Evolutionary conservation across 345 rosid genomes (phyloP).

Genomic region (Fremontodendron californicum): DNA sequence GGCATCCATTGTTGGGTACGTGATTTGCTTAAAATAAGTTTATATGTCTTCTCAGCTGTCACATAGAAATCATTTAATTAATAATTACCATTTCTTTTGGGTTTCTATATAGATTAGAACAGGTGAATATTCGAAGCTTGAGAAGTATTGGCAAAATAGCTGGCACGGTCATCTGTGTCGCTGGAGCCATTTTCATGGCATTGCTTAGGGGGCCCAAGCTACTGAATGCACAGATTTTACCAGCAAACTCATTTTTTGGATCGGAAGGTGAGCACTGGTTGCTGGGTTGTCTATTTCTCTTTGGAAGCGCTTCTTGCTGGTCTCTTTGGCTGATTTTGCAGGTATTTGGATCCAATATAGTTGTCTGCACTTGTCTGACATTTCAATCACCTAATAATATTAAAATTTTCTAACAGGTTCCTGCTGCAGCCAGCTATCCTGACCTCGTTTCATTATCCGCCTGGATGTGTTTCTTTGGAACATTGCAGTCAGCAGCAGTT

Average conservation of each 20-base stretch:
- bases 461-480: constrained; percentile 63
- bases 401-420: constrained; percentile 38
- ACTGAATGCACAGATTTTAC: constrained; percentile 34
- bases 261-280: constrained; percentile 40
- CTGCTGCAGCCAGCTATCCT: constrained; percentile 46
- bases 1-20: constrained; percentile 34
- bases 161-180: constrained; percentile 58
- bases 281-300: constrained; percentile 55
- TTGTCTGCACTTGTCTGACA: neutral
- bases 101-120: constrained; percentile 50
- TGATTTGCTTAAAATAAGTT: neutral
- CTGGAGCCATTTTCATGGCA: constrained; percentile 52
- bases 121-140: constrained; percentile 38
- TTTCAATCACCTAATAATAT: neutral
- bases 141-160: constrained; percentile 59
- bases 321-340: constrained; percentile 69
- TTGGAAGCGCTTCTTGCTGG: constrained; percentile 64
- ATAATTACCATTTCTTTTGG: neutral
- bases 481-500: constrained; percentile 46
- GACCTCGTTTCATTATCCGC: constrained; percentile 59
- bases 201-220: constrained; percentile 70
- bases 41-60: neutral
- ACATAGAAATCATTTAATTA: neutral
- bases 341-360: constrained; percentile 30
- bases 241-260: constrained; percentile 22